Evolutionary conservation across 2,329 filamentous ascomycete genomes (phyloP), one percentile per base, ranked within the genome.

Genomic region (Ilyonectria sp.): DNA sequence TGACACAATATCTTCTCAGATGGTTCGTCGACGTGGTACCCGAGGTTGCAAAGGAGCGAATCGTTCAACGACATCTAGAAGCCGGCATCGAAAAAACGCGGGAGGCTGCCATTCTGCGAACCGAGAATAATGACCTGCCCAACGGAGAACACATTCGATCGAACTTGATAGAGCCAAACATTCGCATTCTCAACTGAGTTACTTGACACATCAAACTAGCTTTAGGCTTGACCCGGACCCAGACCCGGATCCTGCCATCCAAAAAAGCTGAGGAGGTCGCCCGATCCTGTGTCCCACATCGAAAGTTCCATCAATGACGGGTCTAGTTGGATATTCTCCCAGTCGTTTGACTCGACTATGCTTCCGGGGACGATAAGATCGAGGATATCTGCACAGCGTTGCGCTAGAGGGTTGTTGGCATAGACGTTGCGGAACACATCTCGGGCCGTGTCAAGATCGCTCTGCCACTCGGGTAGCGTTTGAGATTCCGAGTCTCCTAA

Each of bases 1-100:
- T 17, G 13, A 31, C 6, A 53, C 1, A 13, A 35, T 6, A n/a
- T 9, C 13, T 33, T 15, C 37, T 6, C 11, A 77, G 77, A 35
- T 79, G 77, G 77, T 75, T 79, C 46, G 77, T 79, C 31, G 71
- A 75, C 29, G 75, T 76, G 23, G 56, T 68, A 2, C 49, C 67
- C 6, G 65, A 72, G 2, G 56, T 75, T 2, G 77, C 77, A 6
- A 65, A 65, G 21, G 68, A 70, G 10, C 67, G 78, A 13, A 55
- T 79, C 8, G 71, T 73, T 1, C 63, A 53, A 4, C 62, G 78
- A 17, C 78, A 79, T 40, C 15, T 79, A 4, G 31, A 65, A 19
- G 71, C 75, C 9, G 77, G 77, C 1, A 78, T 79, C 21, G 77
- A 78, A 58, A 66, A 69, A 7, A 73, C 68, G 0, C 55, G 65